Evolutionary conservation across 169 alveolate species (phyloP).

Genomic region (Sarcocystis neurona): DNA sequence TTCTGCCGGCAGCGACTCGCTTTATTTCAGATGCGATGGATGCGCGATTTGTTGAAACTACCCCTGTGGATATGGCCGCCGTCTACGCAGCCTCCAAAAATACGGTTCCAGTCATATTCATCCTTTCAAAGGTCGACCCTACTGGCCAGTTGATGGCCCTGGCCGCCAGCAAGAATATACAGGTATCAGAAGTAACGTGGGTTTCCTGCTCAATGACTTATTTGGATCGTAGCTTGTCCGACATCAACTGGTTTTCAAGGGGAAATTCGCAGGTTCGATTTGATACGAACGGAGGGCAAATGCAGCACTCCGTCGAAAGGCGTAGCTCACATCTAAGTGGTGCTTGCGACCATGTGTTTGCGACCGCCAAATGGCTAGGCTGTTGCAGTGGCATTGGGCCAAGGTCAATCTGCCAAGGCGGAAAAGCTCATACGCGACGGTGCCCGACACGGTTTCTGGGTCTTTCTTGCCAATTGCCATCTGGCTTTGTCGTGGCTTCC

Average conservation of each 20-base stretch:
- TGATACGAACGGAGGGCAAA: too few species aligned
- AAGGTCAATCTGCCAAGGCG: conserved; percentile 91
- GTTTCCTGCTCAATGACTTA: too few species aligned
- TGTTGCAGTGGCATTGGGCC: conserved; percentile 88
- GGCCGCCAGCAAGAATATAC: conserved; percentile 74
- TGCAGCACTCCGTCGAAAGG: too few species aligned
- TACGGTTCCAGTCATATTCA: conserved; percentile 85
- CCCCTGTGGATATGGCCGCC: conserved; percentile 88
- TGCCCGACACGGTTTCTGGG: conserved; percentile 93
- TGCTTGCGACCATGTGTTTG: too few species aligned
- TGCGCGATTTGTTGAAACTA: conserved; percentile 86
- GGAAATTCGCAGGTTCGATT: too few species aligned
- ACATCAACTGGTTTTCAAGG: too few species aligned
- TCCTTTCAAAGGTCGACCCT: conserved; percentile 93
- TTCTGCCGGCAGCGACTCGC: conserved; percentile 83
- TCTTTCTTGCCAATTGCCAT: conserved; percentile 91
- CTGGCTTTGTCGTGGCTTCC: conserved; percentile 90
- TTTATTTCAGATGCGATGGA: conserved; percentile 87
- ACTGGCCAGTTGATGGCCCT: conserved; percentile 81
- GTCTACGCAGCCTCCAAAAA: conserved; percentile 82
- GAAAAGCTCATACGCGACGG: conserved; percentile 87
- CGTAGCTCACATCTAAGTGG: too few species aligned
- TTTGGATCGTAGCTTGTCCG: too few species aligned
- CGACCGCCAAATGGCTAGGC: too few species aligned
- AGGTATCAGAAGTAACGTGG: conserved; percentile 8